phyloP scores from a whole-genome alignment of 2,329 filamentous ascomycete genomes.

The Thielaviopsis populi region DNA sequence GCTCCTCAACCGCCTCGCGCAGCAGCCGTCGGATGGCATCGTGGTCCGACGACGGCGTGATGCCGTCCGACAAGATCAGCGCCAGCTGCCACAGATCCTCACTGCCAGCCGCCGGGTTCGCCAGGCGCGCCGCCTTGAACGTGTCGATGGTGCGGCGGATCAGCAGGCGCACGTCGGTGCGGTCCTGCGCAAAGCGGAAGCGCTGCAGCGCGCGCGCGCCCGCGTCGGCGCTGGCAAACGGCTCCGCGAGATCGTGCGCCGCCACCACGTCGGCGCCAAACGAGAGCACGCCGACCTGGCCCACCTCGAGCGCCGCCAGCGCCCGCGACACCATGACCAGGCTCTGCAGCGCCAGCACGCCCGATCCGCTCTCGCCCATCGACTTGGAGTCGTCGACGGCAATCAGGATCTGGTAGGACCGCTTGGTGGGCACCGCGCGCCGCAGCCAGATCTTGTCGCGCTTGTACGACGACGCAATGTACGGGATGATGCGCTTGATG shows the following conservation, averaged over 20 bases:
- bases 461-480: slow-evolving; percentile 96
- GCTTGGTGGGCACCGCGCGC: slow-evolving; percentile 76
- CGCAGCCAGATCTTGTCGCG: slow-evolving; percentile 99
- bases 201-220: slow-evolving; percentile 27
- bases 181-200: slow-evolving; percentile 72
- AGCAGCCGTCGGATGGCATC: slow-evolving; percentile 69
- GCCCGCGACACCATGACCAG: slow-evolving; percentile 80
- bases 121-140: slow-evolving; percentile 62
- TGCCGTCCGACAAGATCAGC: slow-evolving; percentile 82
- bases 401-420: slow-evolving; percentile 91
- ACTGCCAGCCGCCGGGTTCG: slow-evolving; percentile 28
- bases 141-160: slow-evolving; percentile 63
- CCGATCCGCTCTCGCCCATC: slow-evolving; percentile 71
- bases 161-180: slow-evolving; percentile 71
- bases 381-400: slow-evolving; percentile 91
- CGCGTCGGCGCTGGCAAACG: slow-evolving; percentile 44
- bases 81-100: slow-evolving; percentile 88
- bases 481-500: slow-evolving; percentile 98
- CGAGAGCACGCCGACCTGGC: slow-evolving; percentile 78
- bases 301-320: slow-evolving; percentile 83
- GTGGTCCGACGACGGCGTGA: slow-evolving; percentile 70
- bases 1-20: slow-evolving; percentile 75
- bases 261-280: slow-evolving; percentile 76
- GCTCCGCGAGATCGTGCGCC: slow-evolving; percentile 70
- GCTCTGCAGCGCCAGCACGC: slow-evolving; percentile 77